phyloP scores from a whole-genome alignment of 345 rosid species.

The Geranium brycei region DNA sequence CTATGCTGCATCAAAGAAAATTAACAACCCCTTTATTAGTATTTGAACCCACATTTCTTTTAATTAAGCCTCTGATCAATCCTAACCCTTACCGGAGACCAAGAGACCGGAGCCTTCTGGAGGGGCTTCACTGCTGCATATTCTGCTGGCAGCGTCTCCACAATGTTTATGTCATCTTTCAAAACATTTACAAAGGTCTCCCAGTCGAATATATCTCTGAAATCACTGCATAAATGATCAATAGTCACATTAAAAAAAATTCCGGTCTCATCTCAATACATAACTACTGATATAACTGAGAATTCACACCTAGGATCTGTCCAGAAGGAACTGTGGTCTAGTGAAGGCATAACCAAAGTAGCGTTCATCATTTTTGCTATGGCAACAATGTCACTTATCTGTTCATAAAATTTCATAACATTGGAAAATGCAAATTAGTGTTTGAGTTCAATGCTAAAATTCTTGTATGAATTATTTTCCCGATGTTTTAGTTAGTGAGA shows the following conservation, averaged over 20 bases:
- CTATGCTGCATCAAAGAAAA: conserved; percentile 23
- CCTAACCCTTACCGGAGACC: conserved; percentile 41
- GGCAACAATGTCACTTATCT: conserved; percentile 76
- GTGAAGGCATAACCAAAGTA: conserved; percentile 48
- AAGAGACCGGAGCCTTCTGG: conserved; percentile 42
- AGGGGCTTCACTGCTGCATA: conserved; percentile 25
- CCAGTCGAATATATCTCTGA: conserved; percentile 63
- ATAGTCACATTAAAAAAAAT: background rate
- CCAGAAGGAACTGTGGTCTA: conserved; percentile 73
- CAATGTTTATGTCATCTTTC: conserved; percentile 39
- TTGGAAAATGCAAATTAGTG: background rate
- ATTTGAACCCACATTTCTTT: background rate
- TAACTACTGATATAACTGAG: too few species aligned
- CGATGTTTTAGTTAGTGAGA: too few species aligned
- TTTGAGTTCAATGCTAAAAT: background rate
- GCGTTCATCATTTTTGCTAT: conserved; percentile 65
- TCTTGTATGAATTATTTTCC: background rate
- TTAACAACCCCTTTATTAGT: background rate
- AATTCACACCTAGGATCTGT: conserved; percentile 48
- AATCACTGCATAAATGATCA: conserved; percentile 26
- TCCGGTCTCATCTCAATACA: background rate
- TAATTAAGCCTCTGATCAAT: background rate
- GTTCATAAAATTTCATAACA: background rate
- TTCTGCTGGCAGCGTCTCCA: conserved; percentile 37
- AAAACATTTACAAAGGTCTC: conserved; percentile 41